Evolutionary conservation across 1,139 yeast genomes (phyloP).

Genomic region (Suhomyces anneliseae): DNA sequence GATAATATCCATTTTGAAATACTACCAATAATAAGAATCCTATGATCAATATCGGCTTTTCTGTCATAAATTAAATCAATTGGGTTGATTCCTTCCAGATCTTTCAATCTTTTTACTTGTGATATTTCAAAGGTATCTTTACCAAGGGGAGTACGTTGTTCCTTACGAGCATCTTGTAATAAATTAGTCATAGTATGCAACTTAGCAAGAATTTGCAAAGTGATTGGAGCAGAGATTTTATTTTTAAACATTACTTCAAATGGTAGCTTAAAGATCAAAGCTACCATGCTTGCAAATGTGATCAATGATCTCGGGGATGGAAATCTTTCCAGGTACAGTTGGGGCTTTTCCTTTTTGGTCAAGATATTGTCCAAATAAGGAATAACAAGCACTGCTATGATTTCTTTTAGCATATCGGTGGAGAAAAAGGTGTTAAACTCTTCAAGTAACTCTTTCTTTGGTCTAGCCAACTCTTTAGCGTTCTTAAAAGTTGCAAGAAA

Average conservation of each 20-base stretch:
- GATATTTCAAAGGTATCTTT: background rate
- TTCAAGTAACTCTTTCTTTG: background rate
- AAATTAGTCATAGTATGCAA: background rate
- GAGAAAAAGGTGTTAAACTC: slow-evolving; percentile 1
- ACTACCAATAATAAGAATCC: background rate
- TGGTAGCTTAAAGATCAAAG: slow-evolving; percentile 3
- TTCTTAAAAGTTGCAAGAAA: background rate
- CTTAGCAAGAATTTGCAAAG: slow-evolving; percentile 1
- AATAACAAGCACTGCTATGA: background rate
- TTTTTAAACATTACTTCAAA: background rate
- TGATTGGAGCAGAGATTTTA: background rate
- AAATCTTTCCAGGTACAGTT: background rate
- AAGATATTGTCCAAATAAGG: background rate
- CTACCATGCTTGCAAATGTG: background rate
- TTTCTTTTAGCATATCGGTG: background rate
- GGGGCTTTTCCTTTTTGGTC: background rate
- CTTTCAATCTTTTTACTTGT: background rate
- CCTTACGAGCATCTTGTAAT: background rate
- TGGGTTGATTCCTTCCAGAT: no score
- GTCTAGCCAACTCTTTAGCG: background rate
- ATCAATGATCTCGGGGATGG: background rate
- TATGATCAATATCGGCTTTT: no score
- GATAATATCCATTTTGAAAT: background rate
- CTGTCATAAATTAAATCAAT: no score
- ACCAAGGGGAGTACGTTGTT: background rate